Evolutionary conservation across 2,329 filamentous ascomycete species (phyloP).

Genomic region (Fusarium heterosporum): DNA sequence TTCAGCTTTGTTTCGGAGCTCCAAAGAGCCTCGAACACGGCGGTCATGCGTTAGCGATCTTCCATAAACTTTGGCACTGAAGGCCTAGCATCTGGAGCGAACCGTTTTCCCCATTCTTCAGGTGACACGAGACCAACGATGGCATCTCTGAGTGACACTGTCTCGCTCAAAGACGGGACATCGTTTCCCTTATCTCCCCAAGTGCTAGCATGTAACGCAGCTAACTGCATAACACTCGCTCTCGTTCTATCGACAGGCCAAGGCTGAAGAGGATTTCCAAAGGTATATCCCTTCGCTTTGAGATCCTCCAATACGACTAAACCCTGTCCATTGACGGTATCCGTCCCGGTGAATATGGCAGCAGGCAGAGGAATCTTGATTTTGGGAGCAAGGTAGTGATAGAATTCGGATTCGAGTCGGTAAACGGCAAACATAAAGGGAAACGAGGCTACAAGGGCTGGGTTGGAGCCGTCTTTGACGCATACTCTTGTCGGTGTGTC

Average conservation of each 20-base stretch:
- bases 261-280: constrained; percentile 5
- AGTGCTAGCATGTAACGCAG: constrained; percentile 20
- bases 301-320: constrained; percentile 15
- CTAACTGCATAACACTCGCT: constrained; percentile 10
- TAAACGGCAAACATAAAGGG: constrained; percentile 6
- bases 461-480: constrained; percentile 24
- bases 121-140: background rate
- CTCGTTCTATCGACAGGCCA: constrained; percentile 1
- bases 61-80: constrained; percentile 1
- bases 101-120: constrained; percentile 10
- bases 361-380: constrained; percentile 5
- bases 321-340: constrained; percentile 3
- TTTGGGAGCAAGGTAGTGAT: constrained; percentile 8
- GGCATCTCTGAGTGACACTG: background rate
- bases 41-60: background rate
- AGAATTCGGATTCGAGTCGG: constrained; percentile 16
- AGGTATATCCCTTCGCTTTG: constrained; percentile 8
- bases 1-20: background rate
- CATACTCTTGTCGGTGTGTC: background rate
- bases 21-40: constrained; percentile 12
- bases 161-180: constrained; percentile 1
- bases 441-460: background rate
- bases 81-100: constrained; percentile 2
- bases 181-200: background rate
- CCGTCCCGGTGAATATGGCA: background rate